A percentile compares a stretch with the other conserved stretches of the same genome.
Evolutionary conservation across 306 rosid species (phyloP).

Genomic region (Sophora flavescens): DNA sequence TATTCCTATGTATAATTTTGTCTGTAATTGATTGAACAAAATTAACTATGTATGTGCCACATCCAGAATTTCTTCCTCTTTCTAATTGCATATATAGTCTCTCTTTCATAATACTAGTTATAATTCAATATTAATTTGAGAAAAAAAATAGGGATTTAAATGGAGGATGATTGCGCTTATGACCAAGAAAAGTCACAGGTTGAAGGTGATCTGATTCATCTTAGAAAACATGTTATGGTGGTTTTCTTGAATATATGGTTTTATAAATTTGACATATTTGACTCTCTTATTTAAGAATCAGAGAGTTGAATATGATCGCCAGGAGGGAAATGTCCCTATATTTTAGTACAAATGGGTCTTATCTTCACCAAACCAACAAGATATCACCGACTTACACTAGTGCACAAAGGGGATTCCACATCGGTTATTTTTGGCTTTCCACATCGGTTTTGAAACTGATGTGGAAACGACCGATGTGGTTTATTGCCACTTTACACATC

Average conservation of each 20-base stretch:
- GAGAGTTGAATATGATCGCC: too few relatives aligned
- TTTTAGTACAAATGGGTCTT: too few relatives aligned
- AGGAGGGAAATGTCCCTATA: too few relatives aligned
- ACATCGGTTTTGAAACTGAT: too few relatives aligned
- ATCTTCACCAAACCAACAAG: too few relatives aligned
- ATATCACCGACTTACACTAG: too few relatives aligned
- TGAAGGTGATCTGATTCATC: constrained; percentile 14
- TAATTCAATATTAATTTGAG: background rate
- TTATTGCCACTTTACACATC: too few relatives aligned
- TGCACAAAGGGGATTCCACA: too few relatives aligned
- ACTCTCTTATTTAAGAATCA: background rate
- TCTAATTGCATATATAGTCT: background rate
- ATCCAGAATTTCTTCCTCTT: constrained; percentile 24
- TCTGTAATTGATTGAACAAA: constrained; percentile 32
- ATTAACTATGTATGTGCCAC: background rate
- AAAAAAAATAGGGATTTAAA: background rate
- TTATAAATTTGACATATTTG: background rate
- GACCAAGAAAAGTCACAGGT: constrained; percentile 2
- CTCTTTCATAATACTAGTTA: background rate
- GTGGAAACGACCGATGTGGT: too few relatives aligned
- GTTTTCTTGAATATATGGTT: background rate
- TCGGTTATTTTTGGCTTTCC: too few relatives aligned
- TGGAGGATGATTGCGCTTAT: background rate
- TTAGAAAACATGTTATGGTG: background rate
- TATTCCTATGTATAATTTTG: constrained; percentile 25